Evolutionary conservation across 2,329 filamentous ascomycete genomes (phyloP).

Genomic region (Biscogniauxia sp.): DNA sequence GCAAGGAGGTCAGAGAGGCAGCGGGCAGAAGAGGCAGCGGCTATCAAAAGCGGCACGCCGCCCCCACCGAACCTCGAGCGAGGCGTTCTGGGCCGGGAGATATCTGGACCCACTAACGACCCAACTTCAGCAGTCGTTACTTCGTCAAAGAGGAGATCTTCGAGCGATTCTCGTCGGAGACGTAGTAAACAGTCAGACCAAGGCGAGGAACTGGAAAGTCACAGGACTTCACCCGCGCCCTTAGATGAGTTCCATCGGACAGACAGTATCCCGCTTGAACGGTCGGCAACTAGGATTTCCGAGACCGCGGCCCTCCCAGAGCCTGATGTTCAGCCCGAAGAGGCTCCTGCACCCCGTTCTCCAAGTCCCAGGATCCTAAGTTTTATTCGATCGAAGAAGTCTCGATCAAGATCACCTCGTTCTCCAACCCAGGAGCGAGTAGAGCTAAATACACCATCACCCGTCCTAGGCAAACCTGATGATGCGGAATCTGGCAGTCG

Average conservation of each 20-base stretch:
- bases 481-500: conserved; percentile 47
- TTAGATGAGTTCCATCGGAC: conserved; percentile 50
- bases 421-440: conserved; percentile 40
- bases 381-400: conserved; percentile 46
- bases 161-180: conserved; percentile 35
- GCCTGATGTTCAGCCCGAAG: conserved; percentile 11
- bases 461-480: conserved; percentile 39
- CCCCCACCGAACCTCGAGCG: conserved; percentile 57
- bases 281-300: conserved; percentile 12
- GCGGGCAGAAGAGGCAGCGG: conserved; percentile 55
- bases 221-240: conserved; percentile 29
- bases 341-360: conserved; percentile 22
- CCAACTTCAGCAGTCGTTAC: conserved; percentile 54
- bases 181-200: conserved; percentile 29
- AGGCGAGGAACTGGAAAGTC: conserved; percentile 18
- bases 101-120: conserved; percentile 55
- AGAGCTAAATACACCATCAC: conserved; percentile 30
- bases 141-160: conserved; percentile 53
- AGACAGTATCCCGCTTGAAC: conserved; percentile 42
- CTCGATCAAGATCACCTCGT: conserved; percentile 49
- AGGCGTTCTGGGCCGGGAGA: conserved; percentile 58
- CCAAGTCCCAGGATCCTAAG: conserved; percentile 35
- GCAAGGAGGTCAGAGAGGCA: conserved; percentile 67
- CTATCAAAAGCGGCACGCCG: conserved; percentile 48
- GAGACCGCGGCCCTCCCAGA: conserved; percentile 6